These are phyloP conservation scores for Trichoderma gracile DNA, from an alignment of 2,329 filamentous ascomycete species.

Conservation along the genomic window DNA sequence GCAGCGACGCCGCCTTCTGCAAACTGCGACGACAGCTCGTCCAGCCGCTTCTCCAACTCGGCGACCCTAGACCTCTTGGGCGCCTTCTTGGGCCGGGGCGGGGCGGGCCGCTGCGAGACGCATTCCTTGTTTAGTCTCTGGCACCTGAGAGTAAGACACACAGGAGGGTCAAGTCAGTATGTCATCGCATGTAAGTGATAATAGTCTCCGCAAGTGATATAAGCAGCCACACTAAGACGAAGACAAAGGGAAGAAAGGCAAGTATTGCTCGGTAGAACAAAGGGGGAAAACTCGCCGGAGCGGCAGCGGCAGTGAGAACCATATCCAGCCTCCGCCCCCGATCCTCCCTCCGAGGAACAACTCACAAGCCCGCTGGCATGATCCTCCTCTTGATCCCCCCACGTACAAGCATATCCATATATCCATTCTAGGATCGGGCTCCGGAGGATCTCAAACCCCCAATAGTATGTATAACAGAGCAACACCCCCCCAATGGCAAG, in stretches of 20 bases:
- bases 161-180: no score
- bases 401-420: no score
- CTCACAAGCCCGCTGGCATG: neutral
- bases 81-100: constrained; percentile 49
- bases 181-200: no score
- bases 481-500: neutral
- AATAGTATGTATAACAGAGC: neutral
- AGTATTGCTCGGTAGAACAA: neutral
- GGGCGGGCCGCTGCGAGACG: constrained; percentile 49
- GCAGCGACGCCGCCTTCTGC: constrained; percentile 32
- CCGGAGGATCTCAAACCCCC: neutral
- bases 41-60: constrained; percentile 52
- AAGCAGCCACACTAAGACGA: no score
- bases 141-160: constrained; percentile 40
- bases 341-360: neutral
- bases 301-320: neutral
- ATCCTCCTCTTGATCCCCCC: neutral
- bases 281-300: neutral
- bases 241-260: neutral
- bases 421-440: neutral
- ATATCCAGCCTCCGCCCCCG: neutral
- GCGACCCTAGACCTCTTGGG: constrained; percentile 51
- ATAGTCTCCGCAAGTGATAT: no score
- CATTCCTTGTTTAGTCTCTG: constrained; percentile 51
- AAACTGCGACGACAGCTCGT: constrained; percentile 51